Evolutionary conservation across 1,284 basidiomycete species (phyloP).

Genomic region (Ganoderma leucocontextum): DNA sequence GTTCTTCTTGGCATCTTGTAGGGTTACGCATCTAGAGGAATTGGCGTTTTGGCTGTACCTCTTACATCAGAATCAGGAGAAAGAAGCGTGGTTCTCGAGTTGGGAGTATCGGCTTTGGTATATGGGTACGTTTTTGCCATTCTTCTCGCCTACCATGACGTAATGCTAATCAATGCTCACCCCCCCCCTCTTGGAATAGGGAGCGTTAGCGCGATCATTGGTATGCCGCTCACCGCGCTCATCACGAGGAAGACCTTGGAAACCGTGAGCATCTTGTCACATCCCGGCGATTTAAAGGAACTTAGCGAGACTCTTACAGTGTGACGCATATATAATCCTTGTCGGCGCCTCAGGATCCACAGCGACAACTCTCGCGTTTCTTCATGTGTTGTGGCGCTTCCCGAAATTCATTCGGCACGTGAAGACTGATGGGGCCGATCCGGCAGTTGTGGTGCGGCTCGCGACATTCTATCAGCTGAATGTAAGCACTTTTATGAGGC

Average conservation of each 20-base stretch:
- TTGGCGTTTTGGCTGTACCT: constrained; percentile 82
- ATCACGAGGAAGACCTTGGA: constrained; percentile 62
- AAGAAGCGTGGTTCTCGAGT: constrained; percentile 70
- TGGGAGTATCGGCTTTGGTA: constrained; percentile 50
- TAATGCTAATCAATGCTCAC: neutral
- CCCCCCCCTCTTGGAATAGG: constrained; percentile 47
- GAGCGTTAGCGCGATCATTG: constrained; percentile 65
- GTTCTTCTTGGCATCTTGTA: constrained; percentile 36
- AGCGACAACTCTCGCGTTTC: constrained; percentile 67
- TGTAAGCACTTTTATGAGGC: constrained; percentile 49
- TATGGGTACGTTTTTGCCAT: constrained; percentile 43
- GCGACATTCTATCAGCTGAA: constrained; percentile 80
- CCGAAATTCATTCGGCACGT: constrained; percentile 72
- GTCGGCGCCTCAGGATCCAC: constrained; percentile 70
- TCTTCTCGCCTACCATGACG: neutral
- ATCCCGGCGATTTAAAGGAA: neutral
- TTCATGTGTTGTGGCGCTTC: constrained; percentile 72
- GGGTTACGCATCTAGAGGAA: constrained; percentile 86
- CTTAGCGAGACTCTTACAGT: constrained; percentile 46
- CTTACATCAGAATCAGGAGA: constrained; percentile 71
- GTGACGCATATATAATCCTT: constrained; percentile 74
- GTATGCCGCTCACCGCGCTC: constrained; percentile 73
- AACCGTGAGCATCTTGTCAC: constrained; percentile 48
- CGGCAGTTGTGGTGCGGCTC: constrained; percentile 73
- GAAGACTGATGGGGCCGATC: constrained; percentile 72